phyloP scores from a whole-genome alignment of 169 alveolate genomes.

The Plasmodium falciparum region DNA sequence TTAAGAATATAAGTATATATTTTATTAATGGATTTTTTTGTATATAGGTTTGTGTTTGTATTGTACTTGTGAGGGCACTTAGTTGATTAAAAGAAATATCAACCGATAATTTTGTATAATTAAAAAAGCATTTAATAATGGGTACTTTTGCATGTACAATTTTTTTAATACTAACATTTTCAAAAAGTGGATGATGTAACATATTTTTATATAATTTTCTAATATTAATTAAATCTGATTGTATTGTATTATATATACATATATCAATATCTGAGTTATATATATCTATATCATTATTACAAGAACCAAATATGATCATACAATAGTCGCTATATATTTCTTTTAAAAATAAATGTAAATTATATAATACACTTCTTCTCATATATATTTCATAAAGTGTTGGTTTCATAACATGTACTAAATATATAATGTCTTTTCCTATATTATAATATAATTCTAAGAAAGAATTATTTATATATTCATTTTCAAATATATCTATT shows the following conservation, averaged over 20 bases:
- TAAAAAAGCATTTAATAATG: conserved; percentile 50
- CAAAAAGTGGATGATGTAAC: conserved; percentile 7
- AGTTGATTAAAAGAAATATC: conserved; percentile 43
- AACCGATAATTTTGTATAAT: neutral
- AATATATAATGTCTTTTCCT: conserved; percentile 28
- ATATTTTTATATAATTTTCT: conserved; percentile 7
- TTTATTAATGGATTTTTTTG: conserved; percentile 1
- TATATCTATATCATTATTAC: conserved; percentile 47
- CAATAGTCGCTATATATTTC: conserved; percentile 7
- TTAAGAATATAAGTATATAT: conserved; percentile 41
- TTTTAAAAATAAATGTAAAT: neutral
- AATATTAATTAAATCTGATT: conserved; percentile 7
- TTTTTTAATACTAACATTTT: neutral
- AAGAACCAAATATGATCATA: conserved; percentile 30
- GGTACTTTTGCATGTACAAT: conserved; percentile 21
- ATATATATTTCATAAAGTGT: conserved; percentile 26
- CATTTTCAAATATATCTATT: neutral
- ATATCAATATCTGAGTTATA: conserved; percentile 49
- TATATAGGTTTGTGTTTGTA: conserved; percentile 14
- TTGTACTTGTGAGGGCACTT: conserved; percentile 35
- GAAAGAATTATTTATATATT: conserved; percentile 20
- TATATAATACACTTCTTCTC: conserved; percentile 19
- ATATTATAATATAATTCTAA: conserved; percentile 30
- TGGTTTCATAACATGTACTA: conserved; percentile 39
- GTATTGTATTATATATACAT: conserved; percentile 26